phyloP scores from a whole-genome alignment of 2,329 filamentous ascomycete genomes.

The Sclerotinia minor region DNA sequence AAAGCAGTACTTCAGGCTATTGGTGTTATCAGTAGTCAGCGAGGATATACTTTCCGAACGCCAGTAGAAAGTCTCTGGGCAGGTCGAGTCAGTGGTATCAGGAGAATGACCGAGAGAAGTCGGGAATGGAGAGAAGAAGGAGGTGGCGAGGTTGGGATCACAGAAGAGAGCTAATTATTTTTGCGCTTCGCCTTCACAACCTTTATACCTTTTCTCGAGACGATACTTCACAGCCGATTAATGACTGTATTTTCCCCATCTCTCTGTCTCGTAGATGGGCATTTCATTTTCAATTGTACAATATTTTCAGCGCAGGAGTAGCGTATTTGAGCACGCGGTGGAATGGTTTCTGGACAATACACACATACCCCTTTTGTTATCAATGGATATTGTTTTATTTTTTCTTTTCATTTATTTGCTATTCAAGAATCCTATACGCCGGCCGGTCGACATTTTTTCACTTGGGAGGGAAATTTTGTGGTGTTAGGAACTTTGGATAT shows the following conservation, averaged over 20 bases:
- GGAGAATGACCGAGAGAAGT: conserved; percentile 76
- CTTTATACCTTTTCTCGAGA: background rate
- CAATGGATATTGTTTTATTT: conserved; percentile 8
- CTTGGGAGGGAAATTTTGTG: background rate
- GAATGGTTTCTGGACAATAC: conserved; percentile 1
- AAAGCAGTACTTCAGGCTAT: conserved; percentile 97
- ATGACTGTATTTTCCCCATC: background rate
- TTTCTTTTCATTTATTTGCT: background rate
- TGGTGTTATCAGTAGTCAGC: conserved; percentile 91
- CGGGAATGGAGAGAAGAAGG: conserved; percentile 89
- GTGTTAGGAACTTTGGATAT: conserved; percentile 16
- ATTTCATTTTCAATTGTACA: conserved; percentile 9
- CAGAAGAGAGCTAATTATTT: conserved; percentile 38
- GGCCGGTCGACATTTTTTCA: background rate
- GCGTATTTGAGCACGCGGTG: conserved; percentile 15
- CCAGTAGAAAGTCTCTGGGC: conserved; percentile 90
- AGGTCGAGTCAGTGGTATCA: conserved; percentile 75
- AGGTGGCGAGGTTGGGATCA: conserved; percentile 40
- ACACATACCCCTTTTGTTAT: conserved; percentile 13
- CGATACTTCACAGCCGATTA: background rate
- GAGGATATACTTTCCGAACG: conserved; percentile 90
- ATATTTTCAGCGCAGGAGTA: conserved; percentile 4
- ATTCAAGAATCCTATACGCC: background rate
- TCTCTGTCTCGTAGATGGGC: background rate
- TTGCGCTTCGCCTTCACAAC: background rate